These are phyloP conservation scores for Alternaria burnsii DNA, from an alignment of 2,329 filamentous ascomycete genomes.

Conservation along the genomic window DNA sequence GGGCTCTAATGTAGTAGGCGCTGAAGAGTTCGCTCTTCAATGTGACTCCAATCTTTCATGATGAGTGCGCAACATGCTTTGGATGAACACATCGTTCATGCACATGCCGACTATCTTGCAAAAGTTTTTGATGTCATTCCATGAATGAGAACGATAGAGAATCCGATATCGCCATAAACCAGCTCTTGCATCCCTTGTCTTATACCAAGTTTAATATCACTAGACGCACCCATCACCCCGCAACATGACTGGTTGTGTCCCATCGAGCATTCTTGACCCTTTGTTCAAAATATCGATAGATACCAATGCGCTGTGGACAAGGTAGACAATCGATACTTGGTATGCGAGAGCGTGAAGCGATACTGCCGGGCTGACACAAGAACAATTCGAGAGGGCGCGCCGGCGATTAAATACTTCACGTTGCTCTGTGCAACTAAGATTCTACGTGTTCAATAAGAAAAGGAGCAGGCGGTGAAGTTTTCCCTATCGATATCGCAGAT, in stretches of 20 bases:
- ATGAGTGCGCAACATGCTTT: not conserved
- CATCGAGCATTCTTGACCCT: not conserved
- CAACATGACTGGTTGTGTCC: not conserved
- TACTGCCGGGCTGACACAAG: not conserved
- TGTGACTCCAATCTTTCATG: not conserved
- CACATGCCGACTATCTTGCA: not conserved
- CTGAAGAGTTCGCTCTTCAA: not conserved
- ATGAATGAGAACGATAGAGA: not conserved
- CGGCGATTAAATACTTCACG: not conserved
- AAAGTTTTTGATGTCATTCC: not conserved
- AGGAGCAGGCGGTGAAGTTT: slow-evolving; percentile 11
- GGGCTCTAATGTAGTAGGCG: not conserved
- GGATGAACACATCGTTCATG: not conserved
- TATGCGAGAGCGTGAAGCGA: not conserved
- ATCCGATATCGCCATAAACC: not conserved
- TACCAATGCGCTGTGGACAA: not conserved
- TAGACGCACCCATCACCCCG: not conserved
- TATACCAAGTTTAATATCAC: not conserved
- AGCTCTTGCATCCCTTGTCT: not conserved
- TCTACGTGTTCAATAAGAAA: slow-evolving; percentile 1
- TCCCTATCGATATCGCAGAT: slow-evolving; percentile 16
- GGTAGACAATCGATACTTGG: not conserved
- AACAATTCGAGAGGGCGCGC: not conserved
- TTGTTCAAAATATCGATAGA: not conserved
- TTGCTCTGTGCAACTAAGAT: not conserved